Conservation (phyloP, 306 rosid species). For the Spatholobus suberectus region DNA sequence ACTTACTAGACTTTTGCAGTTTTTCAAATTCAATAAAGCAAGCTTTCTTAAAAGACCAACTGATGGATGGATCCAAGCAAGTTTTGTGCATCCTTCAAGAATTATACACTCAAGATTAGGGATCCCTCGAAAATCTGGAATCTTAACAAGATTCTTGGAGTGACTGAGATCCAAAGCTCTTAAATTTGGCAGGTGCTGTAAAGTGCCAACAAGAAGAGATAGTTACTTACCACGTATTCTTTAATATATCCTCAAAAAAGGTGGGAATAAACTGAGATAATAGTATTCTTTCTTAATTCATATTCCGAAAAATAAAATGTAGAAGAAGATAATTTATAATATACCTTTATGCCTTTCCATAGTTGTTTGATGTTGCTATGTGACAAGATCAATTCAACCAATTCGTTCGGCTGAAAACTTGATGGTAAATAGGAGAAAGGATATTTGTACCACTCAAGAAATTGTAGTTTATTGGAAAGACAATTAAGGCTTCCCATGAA, state of each 20-base stretch:
- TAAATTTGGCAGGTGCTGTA: slow-evolving; percentile 17
- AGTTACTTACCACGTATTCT: no score
- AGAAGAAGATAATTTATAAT: neutral
- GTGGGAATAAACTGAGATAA: no score
- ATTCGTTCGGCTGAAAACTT: neutral
- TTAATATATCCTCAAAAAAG: no score
- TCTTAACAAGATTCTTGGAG: slow-evolving; percentile 22
- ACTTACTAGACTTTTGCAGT: no score
- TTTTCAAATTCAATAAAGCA: no score
- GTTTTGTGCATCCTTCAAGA: slow-evolving; percentile 38
- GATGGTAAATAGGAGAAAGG: slow-evolving; percentile 29
- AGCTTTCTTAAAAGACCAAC: no score
- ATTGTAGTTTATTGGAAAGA: slow-evolving; percentile 16
- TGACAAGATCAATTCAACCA: slow-evolving; percentile 14
- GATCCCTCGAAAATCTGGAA: slow-evolving; percentile 9
- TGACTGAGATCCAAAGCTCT: neutral
- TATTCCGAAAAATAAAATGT: no score
- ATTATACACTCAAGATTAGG: slow-evolving; percentile 15
- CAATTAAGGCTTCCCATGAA: neutral
- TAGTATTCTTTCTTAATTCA: no score
- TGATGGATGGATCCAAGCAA: neutral
- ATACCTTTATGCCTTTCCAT: slow-evolving; percentile 37
- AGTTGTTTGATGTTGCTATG: neutral
- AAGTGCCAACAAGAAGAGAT: no score
- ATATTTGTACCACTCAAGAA: neutral